phyloP scores from a whole-genome alignment of 2,329 filamentous ascomycete species.

The Fusarium camptoceras region DNA sequence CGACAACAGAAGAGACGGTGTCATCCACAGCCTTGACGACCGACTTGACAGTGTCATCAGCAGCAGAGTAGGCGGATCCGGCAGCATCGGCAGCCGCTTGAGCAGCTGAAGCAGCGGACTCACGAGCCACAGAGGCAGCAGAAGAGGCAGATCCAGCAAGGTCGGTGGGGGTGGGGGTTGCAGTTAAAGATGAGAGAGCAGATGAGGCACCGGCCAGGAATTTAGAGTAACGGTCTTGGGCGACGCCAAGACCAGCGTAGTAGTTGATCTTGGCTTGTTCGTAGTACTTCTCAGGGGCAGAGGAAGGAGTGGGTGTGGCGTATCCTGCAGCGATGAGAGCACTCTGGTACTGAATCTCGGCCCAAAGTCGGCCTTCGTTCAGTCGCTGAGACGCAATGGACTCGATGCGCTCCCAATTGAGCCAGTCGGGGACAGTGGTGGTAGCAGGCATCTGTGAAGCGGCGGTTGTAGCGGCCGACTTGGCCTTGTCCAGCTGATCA shows the following conservation, averaged over 20 bases:
- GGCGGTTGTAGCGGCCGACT: constrained; percentile 64
- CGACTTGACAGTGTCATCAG: constrained; percentile 58
- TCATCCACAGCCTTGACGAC: constrained; percentile 55
- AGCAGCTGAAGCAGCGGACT: constrained; percentile 59
- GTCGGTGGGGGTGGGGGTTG: constrained; percentile 71
- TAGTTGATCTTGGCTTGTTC: constrained; percentile 75
- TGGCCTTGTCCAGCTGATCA: constrained; percentile 65
- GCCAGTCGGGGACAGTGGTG: constrained; percentile 54
- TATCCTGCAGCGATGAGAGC: constrained; percentile 74
- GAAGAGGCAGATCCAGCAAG: constrained; percentile 61
- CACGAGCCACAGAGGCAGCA: constrained; percentile 62
- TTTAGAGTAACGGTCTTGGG: constrained; percentile 81
- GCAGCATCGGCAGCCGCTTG: constrained; percentile 62
- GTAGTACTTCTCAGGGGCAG: constrained; percentile 67
- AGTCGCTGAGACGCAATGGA: constrained; percentile 78
- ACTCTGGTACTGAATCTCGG: constrained; percentile 76
- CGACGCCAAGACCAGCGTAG: constrained; percentile 81
- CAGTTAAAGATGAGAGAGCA: constrained; percentile 70
- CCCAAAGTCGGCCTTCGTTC: constrained; percentile 75
- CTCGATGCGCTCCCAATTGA: constrained; percentile 63
- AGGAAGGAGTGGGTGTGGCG: constrained; percentile 64
- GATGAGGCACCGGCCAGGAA: constrained; percentile 79
- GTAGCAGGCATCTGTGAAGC: constrained; percentile 62
- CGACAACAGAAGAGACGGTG: constrained; percentile 56
- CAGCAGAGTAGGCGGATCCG: constrained; percentile 59